phyloP scores from a whole-genome alignment of 306 rosid species.

The Spatholobus suberectus region DNA sequence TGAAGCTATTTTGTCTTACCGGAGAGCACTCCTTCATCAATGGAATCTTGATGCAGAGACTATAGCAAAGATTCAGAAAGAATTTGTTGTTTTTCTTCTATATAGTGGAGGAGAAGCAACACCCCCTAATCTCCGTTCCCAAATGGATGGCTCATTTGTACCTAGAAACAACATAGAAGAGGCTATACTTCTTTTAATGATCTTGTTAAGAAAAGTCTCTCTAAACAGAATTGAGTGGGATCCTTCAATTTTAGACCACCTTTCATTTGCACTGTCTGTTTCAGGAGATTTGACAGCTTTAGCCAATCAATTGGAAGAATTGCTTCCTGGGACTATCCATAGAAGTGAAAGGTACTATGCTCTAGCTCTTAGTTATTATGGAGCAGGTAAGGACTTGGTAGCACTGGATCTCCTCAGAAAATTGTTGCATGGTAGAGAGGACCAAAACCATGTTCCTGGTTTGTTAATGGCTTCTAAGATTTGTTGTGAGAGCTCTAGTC shows the following conservation, averaged over 20 bases:
- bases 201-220: conserved; percentile 71
- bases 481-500: conserved; percentile 62
- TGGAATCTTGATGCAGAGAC: conserved; percentile 81
- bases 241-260: conserved; percentile 92
- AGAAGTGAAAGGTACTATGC: conserved; percentile 61
- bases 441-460: conserved; percentile 62
- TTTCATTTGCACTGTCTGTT: conserved; percentile 83
- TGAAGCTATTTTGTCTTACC: conserved; percentile 79
- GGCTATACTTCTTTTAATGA: conserved; percentile 90
- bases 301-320: conserved; percentile 79
- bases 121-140: conserved; percentile 85
- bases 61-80: conserved; percentile 76
- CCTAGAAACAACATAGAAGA: conserved; percentile 89
- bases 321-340: conserved; percentile 67
- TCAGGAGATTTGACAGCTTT: conserved; percentile 77
- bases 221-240: conserved; percentile 88
- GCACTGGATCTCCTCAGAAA: conserved; percentile 77
- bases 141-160: conserved; percentile 80
- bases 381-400: conserved; percentile 67
- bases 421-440: conserved; percentile 61
- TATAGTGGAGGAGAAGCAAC: conserved; percentile 78
- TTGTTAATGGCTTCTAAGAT: conserved; percentile 90
- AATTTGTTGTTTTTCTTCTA: conserved; percentile 80
- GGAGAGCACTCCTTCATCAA: conserved; percentile 71
- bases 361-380: conserved; percentile 81